phyloP scores from a whole-genome alignment of 2,329 filamentous ascomycete genomes.

The Verticillium alfalfae region DNA sequence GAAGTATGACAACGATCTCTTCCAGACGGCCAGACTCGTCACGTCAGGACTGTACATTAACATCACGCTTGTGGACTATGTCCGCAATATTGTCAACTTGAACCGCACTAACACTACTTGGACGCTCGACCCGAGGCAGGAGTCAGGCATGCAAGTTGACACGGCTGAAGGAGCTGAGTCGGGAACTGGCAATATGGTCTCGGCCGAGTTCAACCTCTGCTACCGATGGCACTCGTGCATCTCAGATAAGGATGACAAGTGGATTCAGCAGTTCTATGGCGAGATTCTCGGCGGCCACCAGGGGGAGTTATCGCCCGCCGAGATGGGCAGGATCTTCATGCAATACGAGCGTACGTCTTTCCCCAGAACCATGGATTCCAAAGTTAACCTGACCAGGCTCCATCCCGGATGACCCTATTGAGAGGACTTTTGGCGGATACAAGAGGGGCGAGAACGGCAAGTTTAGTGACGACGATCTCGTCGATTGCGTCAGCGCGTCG shows the following conservation, averaged over 20 bases:
- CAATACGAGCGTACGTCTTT: conserved; percentile 45
- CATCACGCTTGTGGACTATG: conserved; percentile 72
- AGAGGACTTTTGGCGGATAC: conserved; percentile 64
- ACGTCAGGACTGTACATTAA: conserved; percentile 74
- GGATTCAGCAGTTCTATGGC: conserved; percentile 67
- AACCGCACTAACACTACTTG: conserved; percentile 61
- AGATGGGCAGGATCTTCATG: conserved; percentile 58
- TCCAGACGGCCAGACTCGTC: conserved; percentile 72
- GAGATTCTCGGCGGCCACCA: conserved; percentile 53
- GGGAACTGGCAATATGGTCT: conserved; percentile 77
- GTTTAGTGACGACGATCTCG: conserved; percentile 73
- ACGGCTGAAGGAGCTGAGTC: conserved; percentile 56
- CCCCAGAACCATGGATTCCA: not conserved
- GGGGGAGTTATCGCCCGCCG: conserved; percentile 48
- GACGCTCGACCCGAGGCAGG: conserved; percentile 69
- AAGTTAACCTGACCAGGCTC: conserved; percentile 15
- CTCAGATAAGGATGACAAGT: conserved; percentile 68
- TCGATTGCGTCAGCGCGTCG: conserved; percentile 60
- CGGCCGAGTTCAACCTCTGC: conserved; percentile 82
- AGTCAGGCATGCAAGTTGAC: conserved; percentile 52
- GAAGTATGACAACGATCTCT: conserved; percentile 71
- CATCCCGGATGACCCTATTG: conserved; percentile 60
- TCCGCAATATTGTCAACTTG: conserved; percentile 70
- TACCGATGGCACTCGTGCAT: conserved; percentile 87
- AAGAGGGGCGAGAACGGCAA: conserved; percentile 59